A percentile compares a stretch with the other conserved stretches of the same genome.
phyloP scores from a whole-genome alignment of 495 filamentous ascomycete species.

The Haplographium delicatum region DNA sequence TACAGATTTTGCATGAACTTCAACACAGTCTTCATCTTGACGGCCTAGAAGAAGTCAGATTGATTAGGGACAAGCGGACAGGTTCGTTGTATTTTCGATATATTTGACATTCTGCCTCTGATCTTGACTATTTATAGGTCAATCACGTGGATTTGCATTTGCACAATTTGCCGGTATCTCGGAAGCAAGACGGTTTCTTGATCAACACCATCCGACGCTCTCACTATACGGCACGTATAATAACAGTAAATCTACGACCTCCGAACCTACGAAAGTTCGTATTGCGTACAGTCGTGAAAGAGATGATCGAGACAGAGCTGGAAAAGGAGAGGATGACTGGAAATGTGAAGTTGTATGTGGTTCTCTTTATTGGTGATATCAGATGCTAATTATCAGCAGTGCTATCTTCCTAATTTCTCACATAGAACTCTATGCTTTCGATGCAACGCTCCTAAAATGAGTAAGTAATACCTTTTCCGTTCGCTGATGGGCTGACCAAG shows the following conservation, averaged over 20 bases:
- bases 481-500: slow-evolving; percentile 8
- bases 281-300: slow-evolving; percentile 55
- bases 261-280: slow-evolving; percentile 52
- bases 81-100: slow-evolving; percentile 42
- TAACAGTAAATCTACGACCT: slow-evolving; percentile 34
- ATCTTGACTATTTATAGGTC: slow-evolving; percentile 34
- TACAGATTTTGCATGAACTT: slow-evolving; percentile 60
- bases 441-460: slow-evolving; percentile 64
- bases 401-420: slow-evolving; percentile 65
- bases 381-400: slow-evolving; percentile 43
- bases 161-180: slow-evolving; percentile 56
- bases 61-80: slow-evolving; percentile 63
- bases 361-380: not conserved
- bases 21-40: slow-evolving; percentile 52
- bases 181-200: slow-evolving; percentile 60
- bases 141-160: slow-evolving; percentile 62
- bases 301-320: slow-evolving; percentile 44
- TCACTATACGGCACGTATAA: slow-evolving; percentile 34
- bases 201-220: slow-evolving; percentile 58
- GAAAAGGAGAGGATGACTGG: slow-evolving; percentile 66
- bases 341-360: slow-evolving; percentile 64
- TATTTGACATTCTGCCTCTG: not conserved
- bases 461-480: too few species aligned
- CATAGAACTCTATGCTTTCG: slow-evolving; percentile 66
- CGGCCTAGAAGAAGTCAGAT: slow-evolving; percentile 55